A percentile compares a stretch with the other conserved stretches of the same genome.
Conservation (phyloP, 768 basidiomycete species). For the Mycena rosella region DNA sequence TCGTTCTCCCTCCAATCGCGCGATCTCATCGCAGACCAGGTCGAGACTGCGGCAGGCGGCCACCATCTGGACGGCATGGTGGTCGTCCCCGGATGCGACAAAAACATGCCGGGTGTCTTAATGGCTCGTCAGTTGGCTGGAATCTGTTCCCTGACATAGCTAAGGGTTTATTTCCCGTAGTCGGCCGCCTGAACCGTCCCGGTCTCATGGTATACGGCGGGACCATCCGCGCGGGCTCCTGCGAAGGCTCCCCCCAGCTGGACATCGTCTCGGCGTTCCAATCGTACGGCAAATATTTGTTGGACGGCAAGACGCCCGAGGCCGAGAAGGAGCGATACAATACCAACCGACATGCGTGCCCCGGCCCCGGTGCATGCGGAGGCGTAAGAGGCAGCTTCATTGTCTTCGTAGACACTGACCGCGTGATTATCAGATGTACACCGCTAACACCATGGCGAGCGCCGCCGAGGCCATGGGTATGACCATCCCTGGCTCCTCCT, state of each 20-base stretch:
- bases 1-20: constrained; percentile 96
- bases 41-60: constrained; percentile 95
- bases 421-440: constrained; percentile 82
- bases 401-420: neutral
- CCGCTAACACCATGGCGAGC: constrained; percentile 98
- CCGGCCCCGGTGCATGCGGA: constrained; percentile 98
- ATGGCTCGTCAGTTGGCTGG: constrained; percentile 83
- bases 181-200: constrained; percentile 95
- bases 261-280: constrained; percentile 99
- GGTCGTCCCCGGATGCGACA: constrained; percentile 97
- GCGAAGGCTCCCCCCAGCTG: constrained; percentile 87
- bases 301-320: constrained; percentile 84
- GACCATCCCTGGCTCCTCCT: constrained; percentile 96
- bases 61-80: constrained; percentile 99
- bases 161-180: constrained; percentile 50
- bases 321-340: constrained; percentile 90
- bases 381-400: constrained; percentile 72
- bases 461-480: constrained; percentile 96
- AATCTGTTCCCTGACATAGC: constrained; percentile 7
- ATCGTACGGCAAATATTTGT: constrained; percentile 94
- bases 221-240: constrained; percentile 92
- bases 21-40: constrained; percentile 97
- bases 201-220: constrained; percentile 99
- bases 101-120: constrained; percentile 99
- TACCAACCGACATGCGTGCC: constrained; percentile 93